phyloP scores from a whole-genome alignment of 1,284 basidiomycete genomes.

The Porodaedalea pini region DNA sequence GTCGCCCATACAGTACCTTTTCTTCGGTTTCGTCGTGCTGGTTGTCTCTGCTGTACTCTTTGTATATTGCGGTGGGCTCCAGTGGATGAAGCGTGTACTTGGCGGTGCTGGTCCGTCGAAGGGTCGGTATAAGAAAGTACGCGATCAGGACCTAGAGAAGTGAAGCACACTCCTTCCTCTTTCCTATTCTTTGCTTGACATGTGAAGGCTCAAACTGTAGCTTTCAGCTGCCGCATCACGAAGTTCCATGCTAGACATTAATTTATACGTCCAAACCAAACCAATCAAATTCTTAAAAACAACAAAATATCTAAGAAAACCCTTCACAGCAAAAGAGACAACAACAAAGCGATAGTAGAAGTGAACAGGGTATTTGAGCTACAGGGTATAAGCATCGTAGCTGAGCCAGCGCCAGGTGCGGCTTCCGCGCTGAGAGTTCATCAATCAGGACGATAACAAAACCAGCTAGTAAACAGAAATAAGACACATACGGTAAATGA shows the following conservation, averaged over 20 bases:
- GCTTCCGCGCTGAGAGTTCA: conserved; percentile 8
- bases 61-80: conserved; percentile 52
- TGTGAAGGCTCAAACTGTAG: too few species aligned
- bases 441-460: neutral
- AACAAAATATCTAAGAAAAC: neutral
- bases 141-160: conserved; percentile 50
- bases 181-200: too few species aligned
- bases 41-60: conserved; percentile 50
- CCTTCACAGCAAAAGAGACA: neutral
- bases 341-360: neutral
- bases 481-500: conserved; percentile 56
- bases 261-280: too few species aligned
- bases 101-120: conserved; percentile 34
- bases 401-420: conserved; percentile 12
- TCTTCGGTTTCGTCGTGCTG: conserved; percentile 46
- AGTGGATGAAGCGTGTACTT: conserved; percentile 41
- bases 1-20: conserved; percentile 39
- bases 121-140: conserved; percentile 43
- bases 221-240: too few species aligned
- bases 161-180: conserved; percentile 30
- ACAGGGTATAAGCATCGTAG: neutral
- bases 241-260: too few species aligned
- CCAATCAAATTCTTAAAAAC: neutral
- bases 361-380: neutral
- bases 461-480: neutral